Conservation (phyloP, 2,329 filamentous ascomycete species). For the Nigrograna mackinnonii region DNA sequence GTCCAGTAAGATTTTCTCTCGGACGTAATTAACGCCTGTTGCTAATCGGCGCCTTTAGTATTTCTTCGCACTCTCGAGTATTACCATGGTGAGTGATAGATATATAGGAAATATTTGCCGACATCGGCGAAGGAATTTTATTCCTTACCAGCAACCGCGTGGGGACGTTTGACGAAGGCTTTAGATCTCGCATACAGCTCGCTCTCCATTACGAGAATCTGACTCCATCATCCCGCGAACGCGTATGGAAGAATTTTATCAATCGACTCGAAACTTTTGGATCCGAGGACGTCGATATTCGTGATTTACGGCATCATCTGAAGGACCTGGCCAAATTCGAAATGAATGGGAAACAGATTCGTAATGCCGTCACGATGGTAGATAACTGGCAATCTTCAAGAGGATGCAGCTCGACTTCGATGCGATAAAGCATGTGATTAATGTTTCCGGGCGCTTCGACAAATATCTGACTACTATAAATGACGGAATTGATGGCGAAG, state of each 20-base stretch:
- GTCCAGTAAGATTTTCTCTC: constrained; percentile 20
- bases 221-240: neutral
- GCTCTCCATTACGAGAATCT: constrained; percentile 9
- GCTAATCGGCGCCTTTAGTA: too few relatives aligned
- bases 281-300: constrained; percentile 9
- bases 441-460: too few relatives aligned
- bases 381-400: too few relatives aligned
- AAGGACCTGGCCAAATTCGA: constrained; percentile 34
- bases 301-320: constrained; percentile 8
- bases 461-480: too few relatives aligned
- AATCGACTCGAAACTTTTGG: constrained; percentile 5
- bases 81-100: too few relatives aligned
- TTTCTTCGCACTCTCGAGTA: constrained; percentile 11
- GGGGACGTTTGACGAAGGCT: constrained; percentile 20
- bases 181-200: constrained; percentile 18
- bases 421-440: too few relatives aligned
- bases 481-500: too few relatives aligned
- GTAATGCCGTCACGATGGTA: constrained; percentile 43
- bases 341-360: constrained; percentile 54
- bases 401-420: too few relatives aligned
- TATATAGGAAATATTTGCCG: too few relatives aligned
- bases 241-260: constrained; percentile 14
- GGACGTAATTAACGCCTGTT: too few relatives aligned
- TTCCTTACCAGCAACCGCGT: constrained; percentile 17
- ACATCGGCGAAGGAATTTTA: constrained; percentile 22